These are phyloP conservation scores for Macrotyloma uniflorum DNA, from an alignment of 306 rosid genomes.

Conservation along the genomic window DNA sequence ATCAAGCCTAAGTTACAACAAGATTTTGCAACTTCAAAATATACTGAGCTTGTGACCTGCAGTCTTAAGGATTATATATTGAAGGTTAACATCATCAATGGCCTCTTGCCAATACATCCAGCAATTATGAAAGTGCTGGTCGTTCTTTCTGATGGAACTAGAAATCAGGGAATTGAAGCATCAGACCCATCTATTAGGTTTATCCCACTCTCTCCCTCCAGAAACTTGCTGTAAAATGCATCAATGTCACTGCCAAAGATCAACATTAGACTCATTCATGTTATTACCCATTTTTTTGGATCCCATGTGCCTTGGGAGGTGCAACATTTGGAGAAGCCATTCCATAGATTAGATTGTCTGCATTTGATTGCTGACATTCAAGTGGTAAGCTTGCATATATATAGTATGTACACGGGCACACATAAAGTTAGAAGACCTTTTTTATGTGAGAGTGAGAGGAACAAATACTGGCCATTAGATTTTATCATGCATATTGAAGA, in stretches of 20 bases:
- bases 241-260: constrained; percentile 58
- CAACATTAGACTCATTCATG: constrained; percentile 62
- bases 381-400: constrained; percentile 19
- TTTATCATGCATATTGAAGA: neutral
- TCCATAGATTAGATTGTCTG: constrained; percentile 46
- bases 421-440: neutral
- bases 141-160: constrained; percentile 50
- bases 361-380: constrained; percentile 44
- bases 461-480: neutral
- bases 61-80: constrained; percentile 44
- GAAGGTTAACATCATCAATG: constrained; percentile 61
- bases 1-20: neutral
- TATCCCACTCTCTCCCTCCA: constrained; percentile 62
- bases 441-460: neutral
- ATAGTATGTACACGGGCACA: neutral
- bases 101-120: constrained; percentile 64
- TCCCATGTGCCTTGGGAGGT: constrained; percentile 59
- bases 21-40: neutral
- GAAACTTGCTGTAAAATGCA: constrained; percentile 49
- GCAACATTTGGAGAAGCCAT: constrained; percentile 43
- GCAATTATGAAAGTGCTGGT: constrained; percentile 58
- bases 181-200: constrained; percentile 56
- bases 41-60: constrained; percentile 29
- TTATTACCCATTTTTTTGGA: constrained; percentile 62
- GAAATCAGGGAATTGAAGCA: constrained; percentile 56